Base-by-base conservation (phyloP, 2,329 filamentous ascomycete genomes). In the Aspergillus quadricinctus region DNA sequence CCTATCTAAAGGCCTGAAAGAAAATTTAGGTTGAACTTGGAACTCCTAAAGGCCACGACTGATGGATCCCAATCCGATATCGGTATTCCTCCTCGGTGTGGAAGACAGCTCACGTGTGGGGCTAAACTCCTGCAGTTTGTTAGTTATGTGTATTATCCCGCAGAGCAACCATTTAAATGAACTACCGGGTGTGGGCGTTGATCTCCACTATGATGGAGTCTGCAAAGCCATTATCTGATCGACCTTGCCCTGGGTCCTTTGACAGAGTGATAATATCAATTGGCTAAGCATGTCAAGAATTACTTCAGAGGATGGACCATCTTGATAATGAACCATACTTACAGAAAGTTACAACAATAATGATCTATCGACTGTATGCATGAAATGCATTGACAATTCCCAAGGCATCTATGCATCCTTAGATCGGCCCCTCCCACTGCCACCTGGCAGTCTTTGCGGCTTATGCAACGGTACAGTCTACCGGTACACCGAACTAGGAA, bases 361-460 rank as follows among this genome's bases (percentile, higher is more conserved):
- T 37, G 14, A 7, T 7, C 31, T 5, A 7, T 17, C 17, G 5
- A 3, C 31, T 37, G 31, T 17, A 37, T 17, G 14, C 14, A 14
- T 17, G 17, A 7, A 17, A 17, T 37, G 31, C 31, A 37, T 3
- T 7, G 31, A 37, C 2, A 37, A 17, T 37, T 37, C 41, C 28
- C 29, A 52, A 41, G 52, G 49, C 52, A 57, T 52, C 23, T 52
- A 50, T 58, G 53, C 56, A 56, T 58, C 29, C 25, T 41, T 46
- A 35, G 50, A 27, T 41, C 52, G 27, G 35, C 10, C 52, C 49
- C 10, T 37, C 31, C 31, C 41, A 19, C n/a, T 45, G 41, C 41
- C 41, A 45, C 19, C 19, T 23, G 41, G 41, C 41, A 45, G 19
- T 45, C 21, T 23, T 8, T 23, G n/a, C 23, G 21, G n/a, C 41